Evolutionary conservation across 805 yeast species (phyloP), one percentile per base, ranked within the genome.

Genomic region (Kuraishia ogatae): DNA sequence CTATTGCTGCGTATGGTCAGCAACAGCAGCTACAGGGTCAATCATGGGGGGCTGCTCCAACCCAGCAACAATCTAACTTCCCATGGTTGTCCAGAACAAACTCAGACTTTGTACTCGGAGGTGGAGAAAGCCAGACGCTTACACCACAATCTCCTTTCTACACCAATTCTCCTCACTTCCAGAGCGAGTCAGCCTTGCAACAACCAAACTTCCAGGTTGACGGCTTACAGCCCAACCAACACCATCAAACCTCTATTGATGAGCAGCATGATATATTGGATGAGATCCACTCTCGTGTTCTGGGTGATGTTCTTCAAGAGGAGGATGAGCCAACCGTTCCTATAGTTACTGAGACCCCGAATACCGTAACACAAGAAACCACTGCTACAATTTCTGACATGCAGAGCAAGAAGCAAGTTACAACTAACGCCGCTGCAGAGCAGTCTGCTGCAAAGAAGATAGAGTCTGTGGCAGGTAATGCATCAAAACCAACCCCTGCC

Each of bases 241-340:
- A 55, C 17, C 62, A 58, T 43, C 63, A 61, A 39, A 39, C 54
- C 5, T 56, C 55, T 21, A 60, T 61, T 13, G 24, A 35, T 35
- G 43, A 46, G 28, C 39, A 50, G 35, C 50, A 50, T 39, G 63
- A 66, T 17, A 65, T 72, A n/a, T 68, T 77, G 53, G 68, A 66
- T 48, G 70, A 69, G 23, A 62, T 76, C 47, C 76, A 73, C 39
- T 63, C 70, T 21, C 71, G 73, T 2, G 78, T 75, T 23, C 70
- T 77, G 20, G 70, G 71, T 46, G 75, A 69, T 43, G 73, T 77
- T 46, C 67, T 76, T 57, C 61, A 62, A 39, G 73, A 71, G 17
- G 49, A 47, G 22, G 72, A 62, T 1, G 65, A 59, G 22, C 43
- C 54, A 23, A 4, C 20, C 2, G 1, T 24, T 4, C 39, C 29